These are phyloP conservation scores for Solanum bulbocastanum DNA, from an alignment of 257 asterid species.

Conservation along the genomic window DNA sequence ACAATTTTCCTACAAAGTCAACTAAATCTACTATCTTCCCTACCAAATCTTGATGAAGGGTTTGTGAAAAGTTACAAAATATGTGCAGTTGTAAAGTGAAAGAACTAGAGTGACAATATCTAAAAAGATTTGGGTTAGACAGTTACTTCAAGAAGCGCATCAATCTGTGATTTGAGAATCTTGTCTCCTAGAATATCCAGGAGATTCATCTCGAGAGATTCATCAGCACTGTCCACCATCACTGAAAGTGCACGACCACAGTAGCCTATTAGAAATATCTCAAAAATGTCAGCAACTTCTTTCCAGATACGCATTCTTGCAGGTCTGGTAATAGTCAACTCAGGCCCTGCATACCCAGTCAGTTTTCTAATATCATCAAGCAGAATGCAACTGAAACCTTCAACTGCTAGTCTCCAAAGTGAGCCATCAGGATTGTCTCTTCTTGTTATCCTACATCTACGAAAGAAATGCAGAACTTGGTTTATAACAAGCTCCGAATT, in stretches of 20 bases:
- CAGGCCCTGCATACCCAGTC: slow-evolving; percentile 19
- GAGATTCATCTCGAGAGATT: slow-evolving; percentile 73
- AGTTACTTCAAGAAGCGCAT: slow-evolving; percentile 76
- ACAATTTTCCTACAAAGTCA: not conserved
- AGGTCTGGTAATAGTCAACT: slow-evolving; percentile 28
- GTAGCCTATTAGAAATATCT: slow-evolving; percentile 78
- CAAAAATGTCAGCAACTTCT: slow-evolving; percentile 90
- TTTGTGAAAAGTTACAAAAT: not conserved
- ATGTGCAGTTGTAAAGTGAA: slow-evolving; percentile 9
- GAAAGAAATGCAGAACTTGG: slow-evolving; percentile 1
- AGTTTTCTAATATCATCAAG: slow-evolving; percentile 48
- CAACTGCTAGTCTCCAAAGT: slow-evolving; percentile 89
- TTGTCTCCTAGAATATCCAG: slow-evolving; percentile 73
- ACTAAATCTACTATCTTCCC: not conserved
- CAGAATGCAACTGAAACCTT: slow-evolving; percentile 61
- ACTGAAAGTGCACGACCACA: slow-evolving; percentile 84
- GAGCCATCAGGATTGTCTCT: slow-evolving; percentile 91
- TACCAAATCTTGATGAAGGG: not conserved
- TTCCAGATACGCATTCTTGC: slow-evolving; percentile 79
- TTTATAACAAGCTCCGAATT: not conserved
- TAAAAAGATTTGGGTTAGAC: slow-evolving; percentile 1
- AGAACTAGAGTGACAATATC: not conserved
- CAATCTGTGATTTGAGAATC: slow-evolving; percentile 57
- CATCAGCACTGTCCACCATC: slow-evolving; percentile 49
- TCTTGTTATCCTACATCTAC: slow-evolving; percentile 93